Base-by-base conservation (phyloP, 305 asterid species). In the Fraxinus greggii region DNA sequence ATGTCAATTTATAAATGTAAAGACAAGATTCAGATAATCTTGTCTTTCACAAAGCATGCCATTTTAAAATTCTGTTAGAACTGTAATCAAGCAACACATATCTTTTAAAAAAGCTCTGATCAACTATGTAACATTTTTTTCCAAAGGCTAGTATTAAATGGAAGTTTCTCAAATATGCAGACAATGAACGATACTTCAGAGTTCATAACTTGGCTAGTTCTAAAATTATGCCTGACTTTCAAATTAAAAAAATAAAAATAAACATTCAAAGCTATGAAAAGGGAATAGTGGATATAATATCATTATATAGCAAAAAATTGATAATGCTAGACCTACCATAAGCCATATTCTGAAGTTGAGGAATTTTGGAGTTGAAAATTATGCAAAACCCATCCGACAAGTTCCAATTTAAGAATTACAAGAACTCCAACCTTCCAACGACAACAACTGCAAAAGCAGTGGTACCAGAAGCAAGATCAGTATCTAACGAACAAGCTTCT, bases 381-480 rank as follows among this genome's bases (percentile, higher is more conserved):
- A n/a, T 19, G 1, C 10, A 19, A 21, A 21, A 61, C 4, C 15
- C 5, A 19, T 19, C 3, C 32, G 19, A 17, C 5, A 24, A 32
- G 59, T 23, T 5, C 40, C 35, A 76, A 45, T 23, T 10, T 9
- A 23, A 40, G 21, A 76, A 7, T 0, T 32, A 12, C 26, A 24
- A 7, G 75, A 77, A 51, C 32, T 70, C 94, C 63, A 65, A 96
- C 98, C 99, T 94, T 89, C 97, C 98, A 73, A 90, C 82, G 45
- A 96, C 88, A 83, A 96, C 82, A 86, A 98, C 97, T 28, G 97
- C 93, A 91, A 96, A 85, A 51, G 97, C 99, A 86, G 99, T 96
- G 90, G 99, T 96, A 76, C 99, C 99, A 79, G 98, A 96, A 82
- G 99, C 97, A 85, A 94, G 94, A 87, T 86, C 97, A 29, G 88